Base-by-base conservation (phyloP, 768 basidiomycete genomes). In the Trametes coccinea region DNA sequence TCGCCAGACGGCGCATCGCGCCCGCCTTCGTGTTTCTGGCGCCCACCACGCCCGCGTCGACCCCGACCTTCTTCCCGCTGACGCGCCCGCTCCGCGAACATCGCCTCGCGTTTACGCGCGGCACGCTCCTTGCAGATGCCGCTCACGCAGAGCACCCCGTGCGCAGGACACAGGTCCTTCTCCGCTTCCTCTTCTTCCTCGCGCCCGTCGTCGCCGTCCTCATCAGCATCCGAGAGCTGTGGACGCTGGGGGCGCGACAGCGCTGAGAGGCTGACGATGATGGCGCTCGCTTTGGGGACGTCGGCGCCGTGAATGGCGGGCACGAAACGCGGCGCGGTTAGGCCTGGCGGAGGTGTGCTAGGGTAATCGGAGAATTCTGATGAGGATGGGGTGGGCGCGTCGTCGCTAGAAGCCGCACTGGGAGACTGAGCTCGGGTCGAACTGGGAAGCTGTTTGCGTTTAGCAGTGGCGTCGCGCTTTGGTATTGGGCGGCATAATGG, bases 401-500 rank as follows among this genome's bases (percentile, higher is more conserved):
- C 49, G 6, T 47, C 49, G 5, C 34, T 29, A 16, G 55, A 34
- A 1, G 56, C 22, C 10, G 49, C 13, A 30, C 27, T 39, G 2
- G 50, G 7, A 3, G 53, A 16, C 1, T 5, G 30, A 44, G 27
- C 2, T 11, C 16, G 43, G 7, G 5, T 7, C 1, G 0, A 27
- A 14, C 10, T n/a, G 17, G 17, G 11, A 13, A 22, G 22, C 22
- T 22, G 22, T 22, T 22, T 22, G 29, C 30, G 37, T 22, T 8
- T 22, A 22, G 22, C 22, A 22, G 22, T 22, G 44, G 29, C 13
- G 30, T n/a, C 3, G 48, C 29, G 29, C 37, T 10, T 67, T 0
- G 81, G 81, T 22, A 82, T 73, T 0, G 78, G 79, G 5, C 78
- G 75, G 48, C 80, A 82, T 49, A 81, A 58, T 2, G 73, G 69